These are phyloP conservation scores for Epichloe sp. DNA, from an alignment of 2,329 filamentous ascomycete species.

Conservation along the genomic window DNA sequence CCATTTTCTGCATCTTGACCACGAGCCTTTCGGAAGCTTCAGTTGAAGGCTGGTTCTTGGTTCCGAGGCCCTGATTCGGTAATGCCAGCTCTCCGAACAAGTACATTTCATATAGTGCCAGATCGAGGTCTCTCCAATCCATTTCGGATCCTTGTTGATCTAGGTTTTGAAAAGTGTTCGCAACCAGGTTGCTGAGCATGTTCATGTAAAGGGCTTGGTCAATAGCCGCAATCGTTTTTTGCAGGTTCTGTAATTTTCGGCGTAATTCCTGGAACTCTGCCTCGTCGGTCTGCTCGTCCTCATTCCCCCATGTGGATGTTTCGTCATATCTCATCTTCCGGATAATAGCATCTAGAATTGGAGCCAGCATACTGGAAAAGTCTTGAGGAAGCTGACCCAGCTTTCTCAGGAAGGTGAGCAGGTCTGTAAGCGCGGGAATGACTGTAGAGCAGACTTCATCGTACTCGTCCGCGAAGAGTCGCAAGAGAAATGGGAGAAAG, in stretches of 20 bases:
- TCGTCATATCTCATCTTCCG: constrained; percentile 97
- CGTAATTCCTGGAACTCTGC: constrained; percentile 93
- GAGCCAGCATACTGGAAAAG: constrained; percentile 71
- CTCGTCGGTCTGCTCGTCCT: constrained; percentile 91
- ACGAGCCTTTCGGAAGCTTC: constrained; percentile 70
- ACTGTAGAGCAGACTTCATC: constrained; percentile 96
- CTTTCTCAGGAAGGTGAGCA: constrained; percentile 82
- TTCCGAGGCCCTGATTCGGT: constrained; percentile 72
- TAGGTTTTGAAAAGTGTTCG: constrained; percentile 70
- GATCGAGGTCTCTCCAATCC: constrained; percentile 89
- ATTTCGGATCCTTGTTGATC: constrained; percentile 60
- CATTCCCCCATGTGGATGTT: constrained; percentile 82
- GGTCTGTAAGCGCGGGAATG: constrained; percentile 82
- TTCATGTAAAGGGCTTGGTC: constrained; percentile 83
- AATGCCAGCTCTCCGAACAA: constrained; percentile 91
- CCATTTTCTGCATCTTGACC: constrained; percentile 91
- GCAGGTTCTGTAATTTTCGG: constrained; percentile 76
- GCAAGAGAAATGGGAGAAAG: constrained; percentile 76
- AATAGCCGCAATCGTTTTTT: constrained; percentile 83
- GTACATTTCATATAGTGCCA: constrained; percentile 91
- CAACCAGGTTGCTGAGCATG: constrained; percentile 77
- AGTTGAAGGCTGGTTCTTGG: constrained; percentile 70
- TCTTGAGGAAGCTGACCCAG: constrained; percentile 57
- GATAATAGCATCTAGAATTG: constrained; percentile 84
- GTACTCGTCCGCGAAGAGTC: constrained; percentile 95